Percentiles rank a stretch among this genome's conserved stretches.
phyloP scores from a whole-genome alignment of 257 asterid species.

The Salvia hispanica region DNA sequence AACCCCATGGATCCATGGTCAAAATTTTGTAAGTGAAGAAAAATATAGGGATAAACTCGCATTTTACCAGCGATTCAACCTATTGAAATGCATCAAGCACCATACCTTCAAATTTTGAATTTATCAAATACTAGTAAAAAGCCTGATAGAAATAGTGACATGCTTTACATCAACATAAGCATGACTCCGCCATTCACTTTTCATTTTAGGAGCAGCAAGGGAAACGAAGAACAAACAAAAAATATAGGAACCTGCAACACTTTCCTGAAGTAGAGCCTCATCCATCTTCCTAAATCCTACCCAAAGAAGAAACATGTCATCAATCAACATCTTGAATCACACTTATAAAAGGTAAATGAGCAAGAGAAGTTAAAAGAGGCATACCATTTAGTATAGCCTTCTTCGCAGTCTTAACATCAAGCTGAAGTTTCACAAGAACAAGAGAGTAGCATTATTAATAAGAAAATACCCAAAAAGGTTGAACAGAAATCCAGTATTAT shows the following conservation, averaged over 20 bases:
- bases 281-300: constrained; percentile 80
- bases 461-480: constrained; percentile 22
- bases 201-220: constrained; percentile 8
- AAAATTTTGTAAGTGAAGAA: constrained; percentile 1
- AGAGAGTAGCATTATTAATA: constrained; percentile 18
- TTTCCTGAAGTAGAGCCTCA: constrained; percentile 77
- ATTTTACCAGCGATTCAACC: constrained; percentile 13
- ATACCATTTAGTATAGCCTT: constrained; percentile 83
- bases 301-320: neutral
- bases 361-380: constrained; percentile 6
- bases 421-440: constrained; percentile 50
- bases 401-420: constrained; percentile 79
- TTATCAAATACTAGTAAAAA: too few relatives aligned
- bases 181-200: neutral
- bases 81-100: constrained; percentile 19
- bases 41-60: neutral
- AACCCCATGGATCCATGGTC: neutral
- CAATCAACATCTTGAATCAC: constrained; percentile 12
- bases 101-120: neutral
- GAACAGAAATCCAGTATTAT: constrained; percentile 4
- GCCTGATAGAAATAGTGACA: neutral
- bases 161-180: neutral
- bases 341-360: constrained; percentile 7
- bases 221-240: constrained; percentile 21
- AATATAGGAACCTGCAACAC: constrained; percentile 62